Percentiles rank a stretch among this genome's conserved stretches.
phyloP scores from a whole-genome alignment of 768 basidiomycete species.

The Trametes cingulata region DNA sequence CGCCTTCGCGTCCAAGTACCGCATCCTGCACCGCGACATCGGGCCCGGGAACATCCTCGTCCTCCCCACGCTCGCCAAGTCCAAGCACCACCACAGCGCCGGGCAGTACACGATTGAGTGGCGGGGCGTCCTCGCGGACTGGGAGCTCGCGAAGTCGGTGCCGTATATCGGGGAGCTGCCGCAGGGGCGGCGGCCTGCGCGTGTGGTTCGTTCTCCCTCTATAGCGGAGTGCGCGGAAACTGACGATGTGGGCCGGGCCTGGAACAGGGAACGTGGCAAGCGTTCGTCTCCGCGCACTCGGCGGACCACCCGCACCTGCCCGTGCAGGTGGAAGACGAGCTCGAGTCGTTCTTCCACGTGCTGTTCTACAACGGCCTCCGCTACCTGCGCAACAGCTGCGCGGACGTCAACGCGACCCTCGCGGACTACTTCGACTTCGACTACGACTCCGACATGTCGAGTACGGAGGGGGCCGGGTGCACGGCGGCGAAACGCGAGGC shows the following conservation, averaged over 20 bases:
- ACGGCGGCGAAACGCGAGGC: neutral
- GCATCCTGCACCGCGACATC: constrained; percentile 14
- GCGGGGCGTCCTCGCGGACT: neutral
- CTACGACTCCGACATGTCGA: neutral
- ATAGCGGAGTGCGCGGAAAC: too few species aligned
- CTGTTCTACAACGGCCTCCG: neutral
- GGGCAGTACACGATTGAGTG: neutral
- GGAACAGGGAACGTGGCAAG: constrained; percentile 28
- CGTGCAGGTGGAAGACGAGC: constrained; percentile 17
- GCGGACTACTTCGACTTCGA: neutral
- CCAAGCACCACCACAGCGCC: too few species aligned
- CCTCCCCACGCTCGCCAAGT: neutral
- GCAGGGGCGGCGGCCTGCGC: neutral
- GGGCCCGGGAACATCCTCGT: constrained; percentile 8
- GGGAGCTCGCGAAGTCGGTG: constrained; percentile 4
- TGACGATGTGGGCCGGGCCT: too few species aligned
- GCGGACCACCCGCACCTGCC: constrained; percentile 13
- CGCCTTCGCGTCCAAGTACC: neutral
- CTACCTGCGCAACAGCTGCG: neutral
- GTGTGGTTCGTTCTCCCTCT: neutral
- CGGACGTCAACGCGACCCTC: neutral
- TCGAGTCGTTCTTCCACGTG: constrained; percentile 25
- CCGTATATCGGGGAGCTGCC: neutral
- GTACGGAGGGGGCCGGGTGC: neutral
- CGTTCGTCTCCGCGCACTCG: constrained; percentile 16